Conservation (phyloP, 1,284 basidiomycete genomes). For the Termitomyces sp. region DNA sequence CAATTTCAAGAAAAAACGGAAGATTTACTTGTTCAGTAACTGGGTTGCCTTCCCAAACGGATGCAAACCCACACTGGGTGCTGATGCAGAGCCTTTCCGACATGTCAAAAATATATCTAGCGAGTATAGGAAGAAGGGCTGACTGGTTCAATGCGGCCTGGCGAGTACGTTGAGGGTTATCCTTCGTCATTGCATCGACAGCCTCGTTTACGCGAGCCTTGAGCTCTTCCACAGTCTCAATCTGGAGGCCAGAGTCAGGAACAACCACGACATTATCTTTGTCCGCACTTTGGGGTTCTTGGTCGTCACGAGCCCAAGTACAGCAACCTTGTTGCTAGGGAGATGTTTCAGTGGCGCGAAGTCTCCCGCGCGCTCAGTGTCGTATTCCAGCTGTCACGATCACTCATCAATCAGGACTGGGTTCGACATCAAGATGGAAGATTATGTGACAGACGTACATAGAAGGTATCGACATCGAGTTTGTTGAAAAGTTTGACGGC, state of each 20-base stretch:
- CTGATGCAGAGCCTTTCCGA: conserved; percentile 54
- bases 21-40: conserved; percentile 44
- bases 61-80: conserved; percentile 74
- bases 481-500: conserved; percentile 69
- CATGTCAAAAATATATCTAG: conserved; percentile 1
- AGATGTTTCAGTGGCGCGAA: conserved; percentile 66
- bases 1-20: not conserved
- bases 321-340: conserved; percentile 62
- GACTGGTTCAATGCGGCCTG: conserved; percentile 58
- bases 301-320: conserved; percentile 72
- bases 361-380: conserved; percentile 67
- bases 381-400: conserved; percentile 62
- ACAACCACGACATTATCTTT: not conserved
- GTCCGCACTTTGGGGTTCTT: conserved; percentile 53
- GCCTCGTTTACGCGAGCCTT: conserved; percentile 60
- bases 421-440: not conserved
- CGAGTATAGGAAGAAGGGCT: conserved; percentile 19
- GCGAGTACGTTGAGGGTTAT: conserved; percentile 44
- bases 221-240: conserved; percentile 61
- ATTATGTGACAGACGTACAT: conserved; percentile 51
- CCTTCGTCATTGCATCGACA: conserved; percentile 51
- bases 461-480: conserved; percentile 73
- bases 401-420: not conserved
- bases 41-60: conserved; percentile 61
- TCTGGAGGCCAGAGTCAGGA: conserved; percentile 21